Percentiles rank a stretch among this genome's conserved stretches.
Conservation (phyloP, 805 yeast genomes). For the Sugiyamaella chiloensis region DNA sequence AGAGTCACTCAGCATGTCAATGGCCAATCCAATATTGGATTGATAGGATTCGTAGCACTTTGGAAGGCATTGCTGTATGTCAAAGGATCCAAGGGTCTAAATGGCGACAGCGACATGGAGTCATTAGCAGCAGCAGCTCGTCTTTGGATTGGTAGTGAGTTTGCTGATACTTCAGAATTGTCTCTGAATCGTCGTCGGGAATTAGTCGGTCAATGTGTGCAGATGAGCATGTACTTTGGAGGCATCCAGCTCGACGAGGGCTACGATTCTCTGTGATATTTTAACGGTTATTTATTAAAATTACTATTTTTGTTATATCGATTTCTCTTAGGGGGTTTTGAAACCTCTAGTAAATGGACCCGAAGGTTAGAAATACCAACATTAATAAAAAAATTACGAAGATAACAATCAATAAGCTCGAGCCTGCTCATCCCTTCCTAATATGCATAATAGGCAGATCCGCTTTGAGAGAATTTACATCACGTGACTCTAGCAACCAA, state of each 20-base stretch:
- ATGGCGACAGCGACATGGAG: constrained; percentile 23
- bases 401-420: no score
- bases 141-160: constrained; percentile 36
- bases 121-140: constrained; percentile 27
- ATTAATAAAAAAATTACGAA: no score
- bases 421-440: no score
- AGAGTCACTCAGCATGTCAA: constrained; percentile 8
- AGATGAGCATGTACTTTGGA: constrained; percentile 31
- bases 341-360: no score
- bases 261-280: constrained; percentile 14
- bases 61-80: constrained; percentile 22
- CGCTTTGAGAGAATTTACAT: no score
- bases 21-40: constrained; percentile 24
- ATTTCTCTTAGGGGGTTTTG: no score
- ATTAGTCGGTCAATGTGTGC: constrained; percentile 33
- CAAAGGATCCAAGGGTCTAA: constrained; percentile 15
- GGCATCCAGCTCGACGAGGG: constrained; percentile 32
- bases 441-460: no score
- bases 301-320: no score
- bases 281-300: neutral
- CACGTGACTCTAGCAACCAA: no score
- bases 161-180: constrained; percentile 30
- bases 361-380: no score
- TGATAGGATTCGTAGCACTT: constrained; percentile 34
- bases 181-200: constrained; percentile 27